Evolutionary conservation across 352 stramenopile species (phyloP), one percentile per base, ranked within the genome.

Genomic region (Phytophthora vignae): DNA sequence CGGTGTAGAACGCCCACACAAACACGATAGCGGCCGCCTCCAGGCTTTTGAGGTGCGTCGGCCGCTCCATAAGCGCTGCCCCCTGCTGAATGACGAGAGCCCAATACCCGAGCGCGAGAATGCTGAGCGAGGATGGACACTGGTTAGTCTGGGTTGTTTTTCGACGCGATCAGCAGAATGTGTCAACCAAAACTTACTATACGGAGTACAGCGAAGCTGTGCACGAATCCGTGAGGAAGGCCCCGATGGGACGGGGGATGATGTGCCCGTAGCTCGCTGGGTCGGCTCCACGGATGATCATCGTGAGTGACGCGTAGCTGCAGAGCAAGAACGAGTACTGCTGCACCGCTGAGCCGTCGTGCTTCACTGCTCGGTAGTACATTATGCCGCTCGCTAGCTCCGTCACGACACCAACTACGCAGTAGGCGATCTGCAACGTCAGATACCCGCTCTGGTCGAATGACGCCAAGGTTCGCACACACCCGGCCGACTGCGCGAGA

Each of bases 191-290:
- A 31, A 82, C 72, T 67, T 77, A 81, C 69, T 67, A 81, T 17
- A 81, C 71, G 1, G 73, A 76, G 62, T 81, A 81, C 17, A 81
- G 57, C 7, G 73, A 65, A 25, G 73, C 73, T 0, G 76, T 79
- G 58, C 76, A 83, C 5, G 76, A 76, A 46, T 79, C 71, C 9
- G 64, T 71, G 25, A 83, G 61, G 54, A 74, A 79, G 1, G 55
- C 63, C 0, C 55, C 48, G 42, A 83, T 48, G 11, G 73, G 54
- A 2, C 68, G 65, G 2, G 76, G 76, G 29, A 83, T 62, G 17
- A 78, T 52, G 42, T 81, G 64, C 0, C 67, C 70, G 22, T 81
- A 83, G 27, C 73, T 74, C 3, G 27, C 71, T n/a, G 73, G 69
- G 49, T 83, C 76, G 7, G 72, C 52, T 53, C 69, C 69, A 14